Conservation (phyloP, 1,284 basidiomycete genomes). For the Sphaerobolus stellatus region DNA sequence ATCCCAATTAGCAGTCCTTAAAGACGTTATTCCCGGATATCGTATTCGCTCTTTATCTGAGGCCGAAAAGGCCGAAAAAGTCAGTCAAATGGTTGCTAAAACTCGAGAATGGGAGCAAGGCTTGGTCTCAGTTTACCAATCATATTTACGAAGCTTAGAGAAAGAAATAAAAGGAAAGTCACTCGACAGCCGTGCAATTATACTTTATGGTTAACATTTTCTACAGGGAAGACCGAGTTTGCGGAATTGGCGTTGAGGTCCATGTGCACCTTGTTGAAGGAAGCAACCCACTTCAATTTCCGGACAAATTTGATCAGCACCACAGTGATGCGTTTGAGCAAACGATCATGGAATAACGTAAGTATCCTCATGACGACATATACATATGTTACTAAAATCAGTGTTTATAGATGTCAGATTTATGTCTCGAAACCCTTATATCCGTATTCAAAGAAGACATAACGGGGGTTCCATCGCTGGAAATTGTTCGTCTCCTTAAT, state of each 20-base stretch:
- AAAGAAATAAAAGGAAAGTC: conserved; percentile 76
- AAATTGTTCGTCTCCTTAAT: conserved; percentile 88
- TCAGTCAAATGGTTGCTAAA: conserved; percentile 88
- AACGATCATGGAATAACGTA: conserved; percentile 85
- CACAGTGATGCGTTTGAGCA: conserved; percentile 82
- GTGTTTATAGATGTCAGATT: conserved; percentile 62
- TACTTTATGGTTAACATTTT: conserved; percentile 24
- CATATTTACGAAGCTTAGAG: conserved; percentile 85
- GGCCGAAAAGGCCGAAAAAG: conserved; percentile 88
- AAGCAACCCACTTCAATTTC: conserved; percentile 97
- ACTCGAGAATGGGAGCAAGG: conserved; percentile 97
- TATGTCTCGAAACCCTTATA: conserved; percentile 80
- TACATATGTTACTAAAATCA: conserved; percentile 2
- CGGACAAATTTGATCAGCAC: conserved; percentile 89
- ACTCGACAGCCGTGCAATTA: conserved; percentile 3
- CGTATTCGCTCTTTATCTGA: conserved; percentile 88
- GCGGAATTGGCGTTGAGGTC: conserved; percentile 74
- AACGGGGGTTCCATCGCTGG: conserved; percentile 79
- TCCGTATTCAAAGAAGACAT: conserved; percentile 80
- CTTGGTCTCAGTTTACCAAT: conserved; percentile 87
- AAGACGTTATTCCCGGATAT: conserved; percentile 92
- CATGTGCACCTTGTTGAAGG: conserved; percentile 82
- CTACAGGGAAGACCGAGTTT: conserved; percentile 69
- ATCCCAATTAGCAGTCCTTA: conserved; percentile 92
- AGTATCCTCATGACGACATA: conserved; percentile 28